These are phyloP conservation scores for Corniculantispora saksenae DNA, from an alignment of 2,329 filamentous ascomycete species.

Conservation along the genomic window DNA sequence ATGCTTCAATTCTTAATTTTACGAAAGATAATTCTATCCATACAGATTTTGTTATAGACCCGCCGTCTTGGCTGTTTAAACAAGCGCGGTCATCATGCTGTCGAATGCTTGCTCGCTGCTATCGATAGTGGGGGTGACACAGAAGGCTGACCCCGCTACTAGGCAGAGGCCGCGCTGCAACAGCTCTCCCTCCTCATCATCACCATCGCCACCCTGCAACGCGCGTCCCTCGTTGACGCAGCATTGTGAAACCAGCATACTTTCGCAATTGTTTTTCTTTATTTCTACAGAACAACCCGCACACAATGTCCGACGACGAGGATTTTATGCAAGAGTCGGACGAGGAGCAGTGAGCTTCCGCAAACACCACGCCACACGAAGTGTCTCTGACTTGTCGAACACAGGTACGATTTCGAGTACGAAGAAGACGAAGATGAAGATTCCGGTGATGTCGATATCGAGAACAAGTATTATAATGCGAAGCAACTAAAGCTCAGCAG, in stretches of 20 bases:
- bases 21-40: too few relatives aligned
- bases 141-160: conserved; percentile 6
- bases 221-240: neutral
- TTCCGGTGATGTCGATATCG: conserved; percentile 86
- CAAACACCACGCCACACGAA: neutral
- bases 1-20: too few relatives aligned
- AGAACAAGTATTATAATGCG: conserved; percentile 99
- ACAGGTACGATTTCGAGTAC: conserved; percentile 91
- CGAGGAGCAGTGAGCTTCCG: conserved; percentile 42
- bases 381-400: neutral
- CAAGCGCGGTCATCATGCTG: neutral
- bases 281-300: neutral
- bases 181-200: conserved; percentile 1
- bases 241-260: neutral
- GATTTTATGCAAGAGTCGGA: conserved; percentile 52
- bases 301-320: conserved; percentile 53
- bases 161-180: neutral
- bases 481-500: conserved; percentile 92
- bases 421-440: conserved; percentile 91
- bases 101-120: neutral
- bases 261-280: too few relatives aligned
- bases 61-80: neutral
- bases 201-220: neutral
- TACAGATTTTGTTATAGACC: too few relatives aligned
- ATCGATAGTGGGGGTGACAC: conserved; percentile 5